These are phyloP conservation scores for Globisporangium nagaii DNA, from an alignment of 352 stramenopile species.

Conservation along the genomic window DNA sequence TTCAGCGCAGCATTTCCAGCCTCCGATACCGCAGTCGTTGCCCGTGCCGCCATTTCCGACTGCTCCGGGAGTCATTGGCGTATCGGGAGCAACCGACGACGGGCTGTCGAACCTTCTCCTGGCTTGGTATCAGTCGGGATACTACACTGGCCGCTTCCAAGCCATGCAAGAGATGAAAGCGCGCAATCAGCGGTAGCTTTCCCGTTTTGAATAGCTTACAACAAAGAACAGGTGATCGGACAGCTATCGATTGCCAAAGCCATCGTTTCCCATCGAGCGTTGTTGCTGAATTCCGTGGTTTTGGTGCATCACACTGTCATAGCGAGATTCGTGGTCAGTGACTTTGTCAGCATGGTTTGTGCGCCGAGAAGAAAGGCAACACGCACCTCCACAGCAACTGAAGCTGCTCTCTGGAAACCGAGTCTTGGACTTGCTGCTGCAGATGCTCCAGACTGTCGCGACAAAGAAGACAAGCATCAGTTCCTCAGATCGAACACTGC, in stretches of 20 bases:
- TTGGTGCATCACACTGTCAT: conserved; percentile 12
- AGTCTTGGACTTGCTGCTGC: conserved; percentile 26
- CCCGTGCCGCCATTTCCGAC: conserved; percentile 14
- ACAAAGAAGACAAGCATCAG: not conserved
- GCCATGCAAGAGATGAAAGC: conserved; percentile 71
- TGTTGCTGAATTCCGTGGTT: conserved; percentile 10
- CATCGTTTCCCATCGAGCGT: not conserved
- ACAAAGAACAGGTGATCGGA: not conserved
- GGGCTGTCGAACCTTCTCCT: conserved; percentile 68
- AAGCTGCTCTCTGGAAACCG: conserved; percentile 33
- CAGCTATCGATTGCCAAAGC: not conserved
- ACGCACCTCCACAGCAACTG: conserved; percentile 38
- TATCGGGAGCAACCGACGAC: conserved; percentile 26
- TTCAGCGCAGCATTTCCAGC: conserved; percentile 15
- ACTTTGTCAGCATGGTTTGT: not conserved
- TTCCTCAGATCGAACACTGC: too few species aligned
- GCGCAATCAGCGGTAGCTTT: conserved; percentile 9
- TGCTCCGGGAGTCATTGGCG: conserved; percentile 13
- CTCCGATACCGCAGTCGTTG: conserved; percentile 2
- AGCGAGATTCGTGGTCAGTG: not conserved
- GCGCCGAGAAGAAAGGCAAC: not conserved
- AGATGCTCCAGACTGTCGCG: conserved; percentile 28
- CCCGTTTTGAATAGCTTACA: not conserved
- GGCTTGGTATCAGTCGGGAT: conserved; percentile 84
- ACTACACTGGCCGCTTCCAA: conserved; percentile 76